Conservation (phyloP, 305 asterid genomes). For the Rubia balearica region DNA sequence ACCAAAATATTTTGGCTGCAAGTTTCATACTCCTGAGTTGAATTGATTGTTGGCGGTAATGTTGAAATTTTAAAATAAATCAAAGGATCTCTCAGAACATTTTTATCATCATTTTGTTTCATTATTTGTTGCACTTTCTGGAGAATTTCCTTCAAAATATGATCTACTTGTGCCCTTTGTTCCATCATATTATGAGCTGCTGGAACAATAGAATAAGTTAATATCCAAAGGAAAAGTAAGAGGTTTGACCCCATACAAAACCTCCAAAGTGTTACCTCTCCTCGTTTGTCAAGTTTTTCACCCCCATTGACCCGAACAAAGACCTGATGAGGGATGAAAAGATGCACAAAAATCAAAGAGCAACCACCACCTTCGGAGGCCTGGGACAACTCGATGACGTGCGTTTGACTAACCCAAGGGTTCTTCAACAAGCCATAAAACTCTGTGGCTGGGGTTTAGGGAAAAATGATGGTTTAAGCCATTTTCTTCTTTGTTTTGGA, state of each 20-base stretch:
- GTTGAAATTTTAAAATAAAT: neutral
- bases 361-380: too few relatives aligned
- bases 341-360: too few relatives aligned
- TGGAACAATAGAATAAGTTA: neutral
- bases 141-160: too few relatives aligned
- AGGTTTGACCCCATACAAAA: neutral
- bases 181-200: neutral
- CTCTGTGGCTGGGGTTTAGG: too few relatives aligned
- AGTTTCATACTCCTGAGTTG: neutral
- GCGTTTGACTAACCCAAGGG: too few relatives aligned
- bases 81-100: neutral
- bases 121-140: neutral
- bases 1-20: neutral
- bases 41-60: neutral
- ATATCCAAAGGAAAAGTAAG: neutral
- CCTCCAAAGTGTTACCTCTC: neutral
- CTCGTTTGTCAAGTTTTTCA: too few relatives aligned
- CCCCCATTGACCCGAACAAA: too few relatives aligned
- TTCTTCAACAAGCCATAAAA: too few relatives aligned
- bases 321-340: too few relatives aligned
- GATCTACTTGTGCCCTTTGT: neutral
- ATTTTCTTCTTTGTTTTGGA: too few relatives aligned
- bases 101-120: neutral
- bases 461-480: too few relatives aligned
- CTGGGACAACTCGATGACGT: too few relatives aligned